Conservation (phyloP, 495 filamentous ascomycete genomes). For the Lasiosphaeria ovina region DNA sequence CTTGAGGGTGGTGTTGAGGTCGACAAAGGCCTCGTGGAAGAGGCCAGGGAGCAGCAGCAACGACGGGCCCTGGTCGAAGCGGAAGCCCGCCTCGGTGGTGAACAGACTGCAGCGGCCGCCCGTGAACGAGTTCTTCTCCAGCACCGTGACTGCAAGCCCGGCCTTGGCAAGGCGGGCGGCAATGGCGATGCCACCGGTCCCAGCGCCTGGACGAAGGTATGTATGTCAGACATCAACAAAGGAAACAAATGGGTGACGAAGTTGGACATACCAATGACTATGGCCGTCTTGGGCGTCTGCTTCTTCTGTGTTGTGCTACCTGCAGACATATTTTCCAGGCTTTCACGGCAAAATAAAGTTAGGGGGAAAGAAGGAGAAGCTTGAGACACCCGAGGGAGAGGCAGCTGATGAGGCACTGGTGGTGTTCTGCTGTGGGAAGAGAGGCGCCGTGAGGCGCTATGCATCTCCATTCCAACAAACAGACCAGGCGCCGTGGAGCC, state of each 20-base stretch:
- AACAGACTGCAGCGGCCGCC: slow-evolving; percentile 65
- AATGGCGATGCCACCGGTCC: slow-evolving; percentile 64
- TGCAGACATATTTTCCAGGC: too few relatives aligned
- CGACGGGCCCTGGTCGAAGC: slow-evolving; percentile 72
- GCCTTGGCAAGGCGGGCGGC: slow-evolving; percentile 66
- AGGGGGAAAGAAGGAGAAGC: too few relatives aligned
- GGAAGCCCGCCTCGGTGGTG: slow-evolving; percentile 49
- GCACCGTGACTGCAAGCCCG: slow-evolving; percentile 61
- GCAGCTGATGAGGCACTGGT: too few relatives aligned
- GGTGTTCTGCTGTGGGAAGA: too few relatives aligned
- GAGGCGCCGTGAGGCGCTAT: too few relatives aligned
- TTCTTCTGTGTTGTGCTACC: not conserved
- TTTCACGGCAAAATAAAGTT: too few relatives aligned
- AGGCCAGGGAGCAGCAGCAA: slow-evolving; percentile 65
- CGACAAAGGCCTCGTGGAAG: slow-evolving; percentile 61
- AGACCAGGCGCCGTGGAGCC: too few relatives aligned
- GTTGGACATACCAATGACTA: slow-evolving; percentile 15
- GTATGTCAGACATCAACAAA: not conserved
- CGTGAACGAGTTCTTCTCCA: slow-evolving; percentile 67
- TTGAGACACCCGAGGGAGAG: too few relatives aligned
- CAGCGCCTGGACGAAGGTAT: slow-evolving; percentile 50
- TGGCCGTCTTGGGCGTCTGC: slow-evolving; percentile 9
- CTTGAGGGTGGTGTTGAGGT: slow-evolving; percentile 60
- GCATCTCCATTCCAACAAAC: too few relatives aligned
- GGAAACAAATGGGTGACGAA: not conserved